Conservation (phyloP, 129 eudicot species). For the Chrysanthemum seticuspe region DNA sequence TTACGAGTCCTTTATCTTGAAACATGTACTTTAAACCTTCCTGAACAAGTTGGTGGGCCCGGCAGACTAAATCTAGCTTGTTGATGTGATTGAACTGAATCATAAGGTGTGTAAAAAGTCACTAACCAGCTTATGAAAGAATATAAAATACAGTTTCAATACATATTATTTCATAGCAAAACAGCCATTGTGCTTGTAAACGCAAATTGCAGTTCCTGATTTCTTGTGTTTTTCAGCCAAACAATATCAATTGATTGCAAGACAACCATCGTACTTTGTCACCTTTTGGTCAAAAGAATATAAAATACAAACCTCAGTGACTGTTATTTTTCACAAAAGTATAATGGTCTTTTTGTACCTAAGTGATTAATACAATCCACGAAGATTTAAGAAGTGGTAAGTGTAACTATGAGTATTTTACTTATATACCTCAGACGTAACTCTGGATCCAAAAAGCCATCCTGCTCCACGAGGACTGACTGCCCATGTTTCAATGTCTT, state of each 20-base stretch:
- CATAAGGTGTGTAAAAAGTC: constrained; percentile 3
- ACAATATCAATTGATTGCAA: background rate
- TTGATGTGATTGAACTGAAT: constrained; percentile 91
- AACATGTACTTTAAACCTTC: constrained; percentile 99
- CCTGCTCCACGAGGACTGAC: constrained; percentile 99
- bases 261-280: no score
- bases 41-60: constrained; percentile 99
- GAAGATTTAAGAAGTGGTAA: background rate
- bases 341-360: no score
- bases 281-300: constrained; percentile 15
- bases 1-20: constrained; percentile 98
- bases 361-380: background rate
- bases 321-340: constrained; percentile 3
- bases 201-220: background rate
- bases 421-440: constrained; percentile 77
- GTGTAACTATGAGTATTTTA: background rate
- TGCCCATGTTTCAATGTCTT: constrained; percentile 99
- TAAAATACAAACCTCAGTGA: background rate
- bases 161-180: background rate
- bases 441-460: constrained; percentile 99
- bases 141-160: background rate
- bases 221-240: background rate
- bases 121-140: background rate
- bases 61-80: constrained; percentile 97
- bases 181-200: background rate